Conservation (phyloP, 2,329 filamentous ascomycete genomes). For the Fusarium drepaniforme region DNA sequence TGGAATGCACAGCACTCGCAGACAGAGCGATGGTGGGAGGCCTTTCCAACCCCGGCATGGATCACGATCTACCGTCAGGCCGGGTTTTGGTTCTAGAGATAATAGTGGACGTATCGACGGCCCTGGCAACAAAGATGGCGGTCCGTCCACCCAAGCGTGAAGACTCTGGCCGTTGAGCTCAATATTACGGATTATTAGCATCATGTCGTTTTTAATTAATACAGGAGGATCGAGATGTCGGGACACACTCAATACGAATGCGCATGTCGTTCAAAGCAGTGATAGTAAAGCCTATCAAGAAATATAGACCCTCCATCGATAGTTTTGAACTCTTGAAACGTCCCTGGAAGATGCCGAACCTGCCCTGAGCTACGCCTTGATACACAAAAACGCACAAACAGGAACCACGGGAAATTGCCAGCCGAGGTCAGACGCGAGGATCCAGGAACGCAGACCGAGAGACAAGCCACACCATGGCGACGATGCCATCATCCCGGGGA, state of each 20-base stretch:
- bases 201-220: neutral
- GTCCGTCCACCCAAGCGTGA: neutral
- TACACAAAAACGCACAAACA: neutral
- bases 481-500: neutral
- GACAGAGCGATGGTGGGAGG: neutral
- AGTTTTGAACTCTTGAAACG: neutral
- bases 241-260: neutral
- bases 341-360: neutral
- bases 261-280: neutral
- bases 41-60: neutral
- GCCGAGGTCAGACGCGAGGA: neutral
- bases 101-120: neutral
- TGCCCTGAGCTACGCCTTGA: neutral
- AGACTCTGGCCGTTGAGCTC: neutral
- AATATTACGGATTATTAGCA: neutral
- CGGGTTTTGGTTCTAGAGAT: neutral
- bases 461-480: neutral
- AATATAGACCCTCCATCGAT: neutral
- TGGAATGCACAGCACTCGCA: neutral
- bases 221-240: neutral
- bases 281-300: neutral
- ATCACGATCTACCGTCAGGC: neutral
- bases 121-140: neutral
- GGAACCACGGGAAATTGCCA: neutral
- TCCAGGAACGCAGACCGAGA: neutral